A percentile compares a stretch with the other conserved stretches of the same genome.
These are phyloP conservation scores for Halophytophthora batemanensis DNA, from an alignment of 352 stramenopile genomes.

Conservation along the genomic window DNA sequence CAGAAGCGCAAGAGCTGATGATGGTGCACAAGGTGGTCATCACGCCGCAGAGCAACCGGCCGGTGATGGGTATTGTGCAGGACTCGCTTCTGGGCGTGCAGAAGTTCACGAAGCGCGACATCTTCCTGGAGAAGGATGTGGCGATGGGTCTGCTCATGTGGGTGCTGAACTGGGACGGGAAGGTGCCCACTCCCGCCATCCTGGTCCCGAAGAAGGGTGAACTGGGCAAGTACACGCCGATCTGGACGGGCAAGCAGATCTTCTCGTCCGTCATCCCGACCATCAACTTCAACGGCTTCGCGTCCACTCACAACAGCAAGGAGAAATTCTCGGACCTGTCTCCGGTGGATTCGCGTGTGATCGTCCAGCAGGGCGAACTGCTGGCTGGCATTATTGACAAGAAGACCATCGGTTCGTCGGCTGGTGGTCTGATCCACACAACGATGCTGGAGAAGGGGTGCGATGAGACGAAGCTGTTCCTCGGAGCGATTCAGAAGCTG, in stretches of 20 bases:
- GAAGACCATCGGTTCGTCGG: conserved; percentile 97
- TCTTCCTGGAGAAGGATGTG: conserved; percentile 97
- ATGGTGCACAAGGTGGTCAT: conserved; percentile 99
- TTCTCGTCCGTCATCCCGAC: conserved; percentile 95
- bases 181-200: conserved; percentile 96
- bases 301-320: conserved; percentile 94
- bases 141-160: conserved; percentile 99
- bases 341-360: conserved; percentile 95
- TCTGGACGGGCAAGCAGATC: conserved; percentile 99
- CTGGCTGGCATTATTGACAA: conserved; percentile 99
- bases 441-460: conserved; percentile 93
- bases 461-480: conserved; percentile 86
- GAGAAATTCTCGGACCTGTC: conserved; percentile 90
- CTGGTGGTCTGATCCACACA: conserved; percentile 97
- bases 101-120: conserved; percentile 98
- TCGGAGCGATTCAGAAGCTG: conserved; percentile 95
- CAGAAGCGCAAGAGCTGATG: conserved; percentile 98
- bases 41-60: conserved; percentile 97
- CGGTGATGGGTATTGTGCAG: conserved; percentile 99
- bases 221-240: conserved; percentile 83
- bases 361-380: conserved; percentile 96
- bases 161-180: conserved; percentile 96
- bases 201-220: conserved; percentile 92
- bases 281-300: conserved; percentile 95
- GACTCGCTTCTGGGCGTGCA: conserved; percentile 96